Percentiles rank a stretch among this genome's conserved stretches.
These are phyloP conservation scores for Talaromyces piceae DNA, from an alignment of 2,329 filamentous ascomycete species.

Conservation along the genomic window DNA sequence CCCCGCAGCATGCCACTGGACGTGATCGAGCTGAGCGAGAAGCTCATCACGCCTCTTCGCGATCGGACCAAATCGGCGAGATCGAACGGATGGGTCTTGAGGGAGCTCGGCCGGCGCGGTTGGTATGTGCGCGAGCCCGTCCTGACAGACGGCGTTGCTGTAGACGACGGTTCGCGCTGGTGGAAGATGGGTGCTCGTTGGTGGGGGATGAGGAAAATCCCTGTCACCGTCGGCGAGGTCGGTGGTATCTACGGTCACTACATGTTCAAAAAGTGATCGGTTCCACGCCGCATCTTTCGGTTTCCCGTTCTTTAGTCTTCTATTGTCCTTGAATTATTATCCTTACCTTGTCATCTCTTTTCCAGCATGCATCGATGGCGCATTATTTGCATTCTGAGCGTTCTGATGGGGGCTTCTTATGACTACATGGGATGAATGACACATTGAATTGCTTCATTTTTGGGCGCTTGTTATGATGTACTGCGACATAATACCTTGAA, in stretches of 20 bases:
- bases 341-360: slow-evolving; percentile 12
- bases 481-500: neutral
- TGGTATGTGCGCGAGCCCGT: slow-evolving; percentile 52
- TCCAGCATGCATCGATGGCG: slow-evolving; percentile 7
- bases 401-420: slow-evolving; percentile 2
- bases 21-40: slow-evolving; percentile 67
- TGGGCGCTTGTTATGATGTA: neutral
- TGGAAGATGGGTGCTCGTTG: slow-evolving; percentile 83
- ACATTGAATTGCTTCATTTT: neutral
- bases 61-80: slow-evolving; percentile 53
- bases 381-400: slow-evolving; percentile 10
- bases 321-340: slow-evolving; percentile 3
- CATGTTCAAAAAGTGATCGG: slow-evolving; percentile 47
- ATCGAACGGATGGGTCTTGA: slow-evolving; percentile 60
- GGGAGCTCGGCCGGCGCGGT: slow-evolving; percentile 60
- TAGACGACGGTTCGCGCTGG: slow-evolving; percentile 52
- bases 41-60: slow-evolving; percentile 57
- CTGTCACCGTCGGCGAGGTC: slow-evolving; percentile 49
- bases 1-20: slow-evolving; percentile 59
- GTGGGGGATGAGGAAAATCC: slow-evolving; percentile 73
- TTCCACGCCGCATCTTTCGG: neutral
- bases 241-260: slow-evolving; percentile 54
- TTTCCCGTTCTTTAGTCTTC: neutral
- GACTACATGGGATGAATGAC: neutral
- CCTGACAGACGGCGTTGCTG: slow-evolving; percentile 20